Percentiles rank a stretch among this genome's conserved stretches.
Evolutionary conservation across 176 grass and related monocot genomes (phyloP).

Genomic region (Avena eriantha): DNA sequence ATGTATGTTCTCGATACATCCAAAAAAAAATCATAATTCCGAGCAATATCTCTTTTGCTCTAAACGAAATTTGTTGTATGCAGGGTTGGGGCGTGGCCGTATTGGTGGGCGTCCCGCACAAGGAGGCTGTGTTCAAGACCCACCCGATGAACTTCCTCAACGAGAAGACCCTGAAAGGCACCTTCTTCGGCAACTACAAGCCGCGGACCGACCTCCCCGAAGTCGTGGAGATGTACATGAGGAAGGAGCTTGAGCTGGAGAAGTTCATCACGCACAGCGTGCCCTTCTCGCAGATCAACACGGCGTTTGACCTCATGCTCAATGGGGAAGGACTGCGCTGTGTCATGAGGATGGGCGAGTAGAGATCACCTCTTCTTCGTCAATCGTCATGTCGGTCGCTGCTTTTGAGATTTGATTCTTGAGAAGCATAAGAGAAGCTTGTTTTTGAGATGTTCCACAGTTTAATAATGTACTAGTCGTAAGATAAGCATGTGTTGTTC

Average conservation of each 20-base stretch:
- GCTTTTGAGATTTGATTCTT: not conserved
- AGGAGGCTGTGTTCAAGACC: constrained; percentile 56
- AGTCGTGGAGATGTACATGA: constrained; percentile 61
- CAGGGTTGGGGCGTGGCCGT: constrained; percentile 59
- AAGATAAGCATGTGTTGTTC: constrained; percentile 2
- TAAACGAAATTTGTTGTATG: not conserved
- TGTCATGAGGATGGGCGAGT: constrained; percentile 17
- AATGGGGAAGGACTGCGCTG: constrained; percentile 25
- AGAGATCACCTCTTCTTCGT: not conserved
- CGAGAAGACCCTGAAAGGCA: constrained; percentile 60
- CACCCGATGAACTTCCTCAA: constrained; percentile 55
- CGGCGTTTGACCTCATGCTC: constrained; percentile 20
- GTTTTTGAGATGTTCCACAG: not conserved
- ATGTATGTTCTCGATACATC: not conserved
- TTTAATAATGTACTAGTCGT: constrained; percentile 31
- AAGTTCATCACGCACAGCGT: constrained; percentile 69
- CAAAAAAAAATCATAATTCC: no score
- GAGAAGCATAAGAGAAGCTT: not conserved
- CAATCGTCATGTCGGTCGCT: not conserved
- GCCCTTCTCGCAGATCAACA: constrained; percentile 24
- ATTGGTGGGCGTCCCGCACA: constrained; percentile 58
- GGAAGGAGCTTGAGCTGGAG: constrained; percentile 71
- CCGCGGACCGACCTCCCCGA: constrained; percentile 44
- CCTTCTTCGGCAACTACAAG: constrained; percentile 61
- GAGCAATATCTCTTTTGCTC: no score